Evolutionary conservation across 2,329 filamentous ascomycete genomes (phyloP), one percentile per base, ranked within the genome.

Genomic region (Penicillium corylophilum): DNA sequence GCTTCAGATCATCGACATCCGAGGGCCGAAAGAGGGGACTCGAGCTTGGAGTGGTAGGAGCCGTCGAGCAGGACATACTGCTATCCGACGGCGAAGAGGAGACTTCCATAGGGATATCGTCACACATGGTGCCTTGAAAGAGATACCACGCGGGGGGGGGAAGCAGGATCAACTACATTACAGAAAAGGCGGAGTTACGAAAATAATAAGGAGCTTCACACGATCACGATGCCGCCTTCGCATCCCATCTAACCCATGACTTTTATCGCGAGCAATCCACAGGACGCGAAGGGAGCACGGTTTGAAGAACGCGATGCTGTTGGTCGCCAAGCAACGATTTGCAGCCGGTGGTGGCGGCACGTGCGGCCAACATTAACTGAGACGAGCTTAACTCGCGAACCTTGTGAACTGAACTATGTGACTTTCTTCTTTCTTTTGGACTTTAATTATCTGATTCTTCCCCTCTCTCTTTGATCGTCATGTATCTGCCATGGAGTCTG

Each of bases 1-100:
- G 47, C 9, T 54, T 53, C 12, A 56, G 50, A 22, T 65, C 59
- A 20, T 65, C 63, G 15, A 52, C 50, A 22, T 58, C 55, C 16
- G 63, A 60, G 9, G 64, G 56, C 31, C 58, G 54, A 48, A 66
- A 63, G 33, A 64, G 23, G 6, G 64, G 64, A 48, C 64, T 67
- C n/a, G 62, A 61, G 16, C 59, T 59, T 4, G 64, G 62, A 15
- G 62, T 67, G 12, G 64, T 67, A 8, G 62, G 62, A 20, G 54
- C 54, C 4, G 64, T 66, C 1, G 62, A 64, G 46, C 56, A 58
- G 40, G 53, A 57, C 16, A 51, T 44, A 38, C 61, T 61, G 40
- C 58, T 55, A 28, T 66, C 63, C 0, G 62, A 47, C 16, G 62
- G 55, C 20, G 62, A 59, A 15, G 57, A 59, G 12, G 61, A 48